Evolutionary conservation across 2,329 filamentous ascomycete species (phyloP), one percentile per base, ranked within the genome.

Genomic region (Pseudogymnoascus sp.): DNA sequence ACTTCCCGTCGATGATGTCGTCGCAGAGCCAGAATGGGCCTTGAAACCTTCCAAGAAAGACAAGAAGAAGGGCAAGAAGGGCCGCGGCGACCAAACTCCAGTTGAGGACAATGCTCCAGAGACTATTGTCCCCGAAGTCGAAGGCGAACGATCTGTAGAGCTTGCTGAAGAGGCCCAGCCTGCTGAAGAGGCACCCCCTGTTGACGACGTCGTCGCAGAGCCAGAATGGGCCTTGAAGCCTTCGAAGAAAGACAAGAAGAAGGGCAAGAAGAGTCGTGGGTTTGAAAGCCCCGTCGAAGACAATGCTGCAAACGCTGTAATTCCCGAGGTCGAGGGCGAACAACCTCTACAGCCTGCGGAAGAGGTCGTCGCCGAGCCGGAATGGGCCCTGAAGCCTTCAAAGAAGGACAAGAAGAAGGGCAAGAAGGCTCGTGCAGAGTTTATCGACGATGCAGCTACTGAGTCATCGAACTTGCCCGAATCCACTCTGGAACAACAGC

Each of bases 321-420:
- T 39, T 39, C 31, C 26, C 9, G 58, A 31, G 10, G 15, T n/a
- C 58, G 37, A 17, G 24, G 13, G 5, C 21, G 26, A 21, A 17
- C 13, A 26, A 15, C 33, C 17, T 9, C 11, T 31, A 50, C 10
- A 31, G 15, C 35, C 26, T 35, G 15, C 21, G 2, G 26, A 37
- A 26, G 35, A 59, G 15, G 24, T 39, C 9, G 2, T 5, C 8
- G 35, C 37, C 2, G 57, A 59, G 57, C 33, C 57, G 33, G 57
- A 29, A 36, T 37, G 29, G 33, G 33, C 41, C 15, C 13, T 31
- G 33, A 50, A 58, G 41, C 59, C 39, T 21, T 70, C 70, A 13
- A 74, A 74, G 62, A 74, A 74, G 63, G 69, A 69, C 7, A 78
- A 78, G 70, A 79, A 71, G 61, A 71, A 70, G 31, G 17, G 47